A percentile compares a stretch with the other conserved stretches of the same genome.
Evolutionary conservation across 345 rosid species (phyloP).

Genomic region (Tarenaya hassleriana): DNA sequence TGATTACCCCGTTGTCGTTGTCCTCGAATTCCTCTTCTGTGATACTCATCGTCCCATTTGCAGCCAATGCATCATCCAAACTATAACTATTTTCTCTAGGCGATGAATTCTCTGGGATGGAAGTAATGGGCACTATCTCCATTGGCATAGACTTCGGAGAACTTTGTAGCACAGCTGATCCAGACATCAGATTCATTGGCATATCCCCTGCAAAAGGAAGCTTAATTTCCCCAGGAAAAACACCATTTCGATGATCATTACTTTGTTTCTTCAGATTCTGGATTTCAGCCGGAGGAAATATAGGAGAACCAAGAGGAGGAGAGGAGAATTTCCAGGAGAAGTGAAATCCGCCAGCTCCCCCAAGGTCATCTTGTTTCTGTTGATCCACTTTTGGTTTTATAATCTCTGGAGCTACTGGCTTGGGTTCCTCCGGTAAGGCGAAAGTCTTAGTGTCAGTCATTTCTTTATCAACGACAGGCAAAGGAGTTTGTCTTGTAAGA

Average conservation of each 20-base stretch:
- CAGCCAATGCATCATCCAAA: slow-evolving; percentile 28
- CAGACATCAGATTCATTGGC: slow-evolving; percentile 31
- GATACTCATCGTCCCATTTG: slow-evolving; percentile 24
- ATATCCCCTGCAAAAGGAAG: slow-evolving; percentile 30
- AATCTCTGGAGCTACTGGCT: slow-evolving; percentile 23
- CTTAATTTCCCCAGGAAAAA: slow-evolving; percentile 32
- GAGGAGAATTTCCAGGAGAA: slow-evolving; percentile 37
- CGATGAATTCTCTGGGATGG: slow-evolving; percentile 17
- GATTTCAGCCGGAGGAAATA: slow-evolving; percentile 29
- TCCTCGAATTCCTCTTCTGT: slow-evolving; percentile 32
- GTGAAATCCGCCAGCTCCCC: slow-evolving; percentile 25
- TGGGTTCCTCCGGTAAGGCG: slow-evolving; percentile 35
- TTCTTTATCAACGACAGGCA: slow-evolving; percentile 36
- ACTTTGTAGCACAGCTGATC: slow-evolving; percentile 35
- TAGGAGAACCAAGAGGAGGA: slow-evolving; percentile 35
- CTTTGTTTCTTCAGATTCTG: slow-evolving; percentile 32
- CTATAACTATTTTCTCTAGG: slow-evolving; percentile 18
- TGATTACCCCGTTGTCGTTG: slow-evolving; percentile 31
- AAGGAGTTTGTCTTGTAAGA: slow-evolving; percentile 31
- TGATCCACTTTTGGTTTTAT: slow-evolving; percentile 30
- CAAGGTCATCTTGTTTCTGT: slow-evolving; percentile 29
- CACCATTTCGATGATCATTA: slow-evolving; percentile 20
- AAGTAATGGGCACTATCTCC: slow-evolving; percentile 22
- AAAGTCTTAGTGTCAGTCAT: slow-evolving; percentile 35
- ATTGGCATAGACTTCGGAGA: slow-evolving; percentile 28